A percentile compares a stretch with the other conserved stretches of the same genome.
Evolutionary conservation across 192 early-diverging fungal genomes (phyloP).

Genomic region (Chytriomyces hyalinus): DNA sequence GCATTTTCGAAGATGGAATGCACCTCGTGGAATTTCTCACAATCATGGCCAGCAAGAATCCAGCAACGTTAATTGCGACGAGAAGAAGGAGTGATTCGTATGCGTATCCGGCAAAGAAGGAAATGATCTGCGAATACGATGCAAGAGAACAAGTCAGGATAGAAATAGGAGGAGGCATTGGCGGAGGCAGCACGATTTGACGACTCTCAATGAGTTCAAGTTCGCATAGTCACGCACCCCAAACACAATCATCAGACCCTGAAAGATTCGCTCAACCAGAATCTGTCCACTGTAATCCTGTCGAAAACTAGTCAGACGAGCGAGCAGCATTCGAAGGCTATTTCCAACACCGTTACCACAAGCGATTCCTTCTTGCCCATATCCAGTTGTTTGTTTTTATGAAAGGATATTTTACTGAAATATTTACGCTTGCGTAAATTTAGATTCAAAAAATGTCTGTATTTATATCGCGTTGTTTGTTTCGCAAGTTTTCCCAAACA

Average conservation of each 20-base stretch:
- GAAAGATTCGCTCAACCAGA: constrained; percentile 26
- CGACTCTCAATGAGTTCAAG: no score
- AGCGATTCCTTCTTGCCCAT: constrained; percentile 26
- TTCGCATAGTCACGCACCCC: neutral
- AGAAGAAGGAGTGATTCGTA: constrained; percentile 15
- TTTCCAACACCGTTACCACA: neutral
- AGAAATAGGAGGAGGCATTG: neutral
- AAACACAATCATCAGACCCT: constrained; percentile 3
- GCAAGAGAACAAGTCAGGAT: neutral
- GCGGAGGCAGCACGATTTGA: no score
- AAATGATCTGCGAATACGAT: neutral
- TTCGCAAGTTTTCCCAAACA: no score
- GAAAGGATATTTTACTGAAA: no score
- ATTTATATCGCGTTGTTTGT: no score
- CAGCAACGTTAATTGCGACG: constrained; percentile 21
- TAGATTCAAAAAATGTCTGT: no score
- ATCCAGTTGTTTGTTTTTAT: neutral
- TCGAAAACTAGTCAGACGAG: neutral
- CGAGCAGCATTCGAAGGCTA: neutral
- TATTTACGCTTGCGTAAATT: no score
- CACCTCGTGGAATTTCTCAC: neutral
- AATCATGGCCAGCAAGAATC: constrained; percentile 13
- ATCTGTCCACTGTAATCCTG: constrained; percentile 29
- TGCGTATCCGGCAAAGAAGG: constrained; percentile 21
- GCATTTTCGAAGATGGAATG: neutral